These are phyloP conservation scores for Rhizopus arrhizus DNA, from an alignment of 371 early-diverging fungal genomes.

Conservation along the genomic window DNA sequence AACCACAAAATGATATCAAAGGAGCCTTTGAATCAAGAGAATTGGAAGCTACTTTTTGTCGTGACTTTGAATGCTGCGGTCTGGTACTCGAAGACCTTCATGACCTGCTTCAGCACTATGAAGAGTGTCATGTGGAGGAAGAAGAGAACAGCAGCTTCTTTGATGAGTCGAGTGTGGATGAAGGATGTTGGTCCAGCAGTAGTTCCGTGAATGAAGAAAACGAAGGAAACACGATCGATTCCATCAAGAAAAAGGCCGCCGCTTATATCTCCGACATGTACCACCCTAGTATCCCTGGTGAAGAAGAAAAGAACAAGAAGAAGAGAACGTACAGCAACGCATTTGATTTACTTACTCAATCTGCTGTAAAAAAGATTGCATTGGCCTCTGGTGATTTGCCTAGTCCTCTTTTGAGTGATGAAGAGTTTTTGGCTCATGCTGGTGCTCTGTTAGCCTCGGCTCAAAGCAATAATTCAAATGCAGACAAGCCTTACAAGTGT, in stretches of 20 bases:
- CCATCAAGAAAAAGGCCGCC: slow-evolving; percentile 36
- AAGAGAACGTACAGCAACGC: slow-evolving; percentile 33
- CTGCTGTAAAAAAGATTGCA: slow-evolving; percentile 36
- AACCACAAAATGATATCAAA: slow-evolving; percentile 37
- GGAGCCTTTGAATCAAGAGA: slow-evolving; percentile 78
- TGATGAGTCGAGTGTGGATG: slow-evolving; percentile 11
- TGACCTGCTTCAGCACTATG: slow-evolving; percentile 91
- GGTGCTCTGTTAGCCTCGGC: slow-evolving; percentile 42
- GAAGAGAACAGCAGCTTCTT: slow-evolving; percentile 59
- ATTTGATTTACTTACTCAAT: slow-evolving; percentile 35
- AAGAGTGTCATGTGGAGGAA: slow-evolving; percentile 86
- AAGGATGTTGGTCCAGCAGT: slow-evolving; percentile 20
- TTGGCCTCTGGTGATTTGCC: slow-evolving; percentile 28
- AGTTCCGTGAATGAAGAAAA: slow-evolving; percentile 1
- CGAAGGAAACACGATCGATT: slow-evolving; percentile 11
- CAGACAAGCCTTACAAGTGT: slow-evolving; percentile 82
- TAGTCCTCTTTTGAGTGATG: slow-evolving; percentile 38
- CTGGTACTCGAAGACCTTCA: slow-evolving; percentile 79
- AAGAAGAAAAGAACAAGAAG: slow-evolving; percentile 2
- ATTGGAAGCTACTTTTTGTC: slow-evolving; percentile 85
- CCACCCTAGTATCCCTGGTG: no score
- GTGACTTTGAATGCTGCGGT: slow-evolving; percentile 92
- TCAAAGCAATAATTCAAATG: slow-evolving; percentile 31
- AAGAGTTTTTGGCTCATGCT: slow-evolving; percentile 48
- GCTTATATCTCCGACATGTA: slow-evolving; percentile 31